Evolutionary conservation across 2,329 filamentous ascomycete genomes (phyloP).

Genomic region (Arthrobotrys musiformis): DNA sequence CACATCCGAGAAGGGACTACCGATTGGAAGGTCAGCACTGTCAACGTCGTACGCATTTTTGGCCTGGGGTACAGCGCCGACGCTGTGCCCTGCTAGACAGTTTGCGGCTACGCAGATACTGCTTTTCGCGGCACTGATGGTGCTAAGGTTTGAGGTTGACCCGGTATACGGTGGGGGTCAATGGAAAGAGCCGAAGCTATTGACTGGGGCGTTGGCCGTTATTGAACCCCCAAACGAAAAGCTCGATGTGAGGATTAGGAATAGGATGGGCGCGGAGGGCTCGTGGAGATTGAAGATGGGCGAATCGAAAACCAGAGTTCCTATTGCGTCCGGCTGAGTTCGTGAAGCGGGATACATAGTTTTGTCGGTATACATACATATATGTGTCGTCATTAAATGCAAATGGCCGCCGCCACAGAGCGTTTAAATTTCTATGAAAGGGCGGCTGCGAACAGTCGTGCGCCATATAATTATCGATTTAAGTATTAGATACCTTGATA

Average conservation of each 20-base stretch:
- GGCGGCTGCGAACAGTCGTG: not conserved
- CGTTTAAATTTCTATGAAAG: not conserved
- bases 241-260: conserved; percentile 4
- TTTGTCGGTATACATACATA: not conserved
- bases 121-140: conserved; percentile 58
- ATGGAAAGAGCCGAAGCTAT: conserved; percentile 6
- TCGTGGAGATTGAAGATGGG: conserved; percentile 24
- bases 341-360: not conserved
- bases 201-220: conserved; percentile 11
- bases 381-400: not conserved
- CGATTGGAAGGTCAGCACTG: conserved; percentile 12
- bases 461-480: not conserved
- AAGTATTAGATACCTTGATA: not conserved
- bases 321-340: conserved; percentile 15
- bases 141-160: conserved; percentile 57
- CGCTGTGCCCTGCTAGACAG: conserved; percentile 60
- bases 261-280: conserved; percentile 6
- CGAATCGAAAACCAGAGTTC: conserved; percentile 9
- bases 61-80: conserved; percentile 57
- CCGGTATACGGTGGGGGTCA: not conserved
- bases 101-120: conserved; percentile 60
- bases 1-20: conserved; percentile 16
- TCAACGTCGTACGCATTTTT: conserved; percentile 37
- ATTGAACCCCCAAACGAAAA: conserved; percentile 3
- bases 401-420: conserved; percentile 8